Percentiles rank a stretch among this genome's conserved stretches.
These are phyloP conservation scores for Trifolium subterraneum DNA, from an alignment of 306 rosid genomes.

Conservation along the genomic window DNA sequence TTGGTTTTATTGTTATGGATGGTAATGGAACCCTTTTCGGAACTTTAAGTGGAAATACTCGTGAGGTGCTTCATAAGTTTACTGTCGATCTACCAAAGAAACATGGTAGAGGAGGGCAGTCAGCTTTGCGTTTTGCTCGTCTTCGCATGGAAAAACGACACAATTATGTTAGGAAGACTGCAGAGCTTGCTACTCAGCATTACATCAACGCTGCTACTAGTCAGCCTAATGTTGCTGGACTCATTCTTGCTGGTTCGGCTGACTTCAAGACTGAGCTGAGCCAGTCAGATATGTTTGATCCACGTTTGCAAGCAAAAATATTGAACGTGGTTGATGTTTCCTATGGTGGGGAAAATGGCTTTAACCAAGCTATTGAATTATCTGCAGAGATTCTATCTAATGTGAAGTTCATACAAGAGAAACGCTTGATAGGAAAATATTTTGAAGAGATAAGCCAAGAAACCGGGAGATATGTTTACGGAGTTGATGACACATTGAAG, in stretches of 20 bases:
- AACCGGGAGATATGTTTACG: constrained; percentile 87
- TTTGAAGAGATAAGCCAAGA: constrained; percentile 94
- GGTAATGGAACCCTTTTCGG: constrained; percentile 95
- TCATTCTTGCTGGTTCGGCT: constrained; percentile 90
- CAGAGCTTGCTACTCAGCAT: constrained; percentile 90
- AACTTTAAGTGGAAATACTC: constrained; percentile 84
- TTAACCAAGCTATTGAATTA: constrained; percentile 85
- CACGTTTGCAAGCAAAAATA: constrained; percentile 83
- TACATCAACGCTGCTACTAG: constrained; percentile 75
- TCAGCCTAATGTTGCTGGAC: constrained; percentile 90
- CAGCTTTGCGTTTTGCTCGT: constrained; percentile 90
- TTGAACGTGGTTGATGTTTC: constrained; percentile 91
- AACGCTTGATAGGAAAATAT: constrained; percentile 79
- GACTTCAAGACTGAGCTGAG: constrained; percentile 94
- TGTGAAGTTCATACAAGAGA: constrained; percentile 91
- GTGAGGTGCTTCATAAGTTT: constrained; percentile 88
- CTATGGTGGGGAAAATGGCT: constrained; percentile 90
- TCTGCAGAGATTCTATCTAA: constrained; percentile 79
- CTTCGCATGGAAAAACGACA: constrained; percentile 93
- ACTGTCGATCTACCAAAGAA: constrained; percentile 88
- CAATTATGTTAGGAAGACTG: constrained; percentile 89
- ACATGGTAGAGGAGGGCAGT: constrained; percentile 96
- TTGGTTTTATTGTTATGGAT: constrained; percentile 90
- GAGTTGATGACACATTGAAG: constrained; percentile 86
- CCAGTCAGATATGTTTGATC: constrained; percentile 93